These are phyloP conservation scores for Takashimella koratensis DNA, from an alignment of 1,284 basidiomycete genomes.

Conservation along the genomic window DNA sequence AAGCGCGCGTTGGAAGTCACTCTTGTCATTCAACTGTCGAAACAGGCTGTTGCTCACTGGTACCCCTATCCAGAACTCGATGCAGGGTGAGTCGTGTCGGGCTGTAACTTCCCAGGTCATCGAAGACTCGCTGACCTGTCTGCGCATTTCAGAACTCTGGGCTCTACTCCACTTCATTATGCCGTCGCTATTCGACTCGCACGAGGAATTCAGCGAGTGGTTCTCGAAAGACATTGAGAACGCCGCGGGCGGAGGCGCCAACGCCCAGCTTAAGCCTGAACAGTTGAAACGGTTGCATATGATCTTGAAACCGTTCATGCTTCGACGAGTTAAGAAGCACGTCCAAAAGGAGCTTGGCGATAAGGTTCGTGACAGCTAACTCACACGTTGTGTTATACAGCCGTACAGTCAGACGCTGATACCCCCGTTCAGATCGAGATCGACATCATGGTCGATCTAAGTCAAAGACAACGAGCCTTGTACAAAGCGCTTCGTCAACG, in stretches of 20 bases:
- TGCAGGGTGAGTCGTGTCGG: constrained; percentile 71
- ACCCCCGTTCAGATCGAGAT: constrained; percentile 95
- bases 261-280: constrained; percentile 76
- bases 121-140: background rate
- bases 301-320: constrained; percentile 99
- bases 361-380: constrained; percentile 63
- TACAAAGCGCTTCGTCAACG: constrained; percentile 88
- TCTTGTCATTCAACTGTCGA: constrained; percentile 92
- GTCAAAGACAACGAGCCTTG: constrained; percentile 86
- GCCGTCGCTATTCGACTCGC: constrained; percentile 98
- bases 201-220: constrained; percentile 99
- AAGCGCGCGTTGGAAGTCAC: constrained; percentile 96
- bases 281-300: constrained; percentile 94
- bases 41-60: constrained; percentile 94
- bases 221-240: constrained; percentile 99
- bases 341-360: constrained; percentile 99
- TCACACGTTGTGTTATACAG: too few species aligned
- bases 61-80: constrained; percentile 98
- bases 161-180: constrained; percentile 99
- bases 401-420: too few species aligned
- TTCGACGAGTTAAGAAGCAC: constrained; percentile 94
- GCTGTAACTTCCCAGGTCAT: background rate
- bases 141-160: constrained; percentile 83
- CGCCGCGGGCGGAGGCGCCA: constrained; percentile 69
- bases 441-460: constrained; percentile 92